phyloP scores from a whole-genome alignment of 192 early-diverging fungal genomes.

The Gigaspora rosea region DNA sequence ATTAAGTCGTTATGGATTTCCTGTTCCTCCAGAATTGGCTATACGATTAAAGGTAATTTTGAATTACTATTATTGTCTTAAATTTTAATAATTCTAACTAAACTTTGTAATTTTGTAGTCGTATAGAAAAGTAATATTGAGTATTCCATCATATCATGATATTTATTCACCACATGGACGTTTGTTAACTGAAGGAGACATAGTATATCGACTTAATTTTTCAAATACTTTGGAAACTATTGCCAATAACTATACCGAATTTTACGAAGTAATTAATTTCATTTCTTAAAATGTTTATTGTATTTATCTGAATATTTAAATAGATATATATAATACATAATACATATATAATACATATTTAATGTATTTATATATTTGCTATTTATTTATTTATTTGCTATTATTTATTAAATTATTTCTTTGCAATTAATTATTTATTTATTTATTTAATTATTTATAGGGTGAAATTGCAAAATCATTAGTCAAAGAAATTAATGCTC shows the following conservation, averaged over 20 bases:
- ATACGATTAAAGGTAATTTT: constrained; percentile 36
- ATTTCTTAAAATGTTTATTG: not conserved
- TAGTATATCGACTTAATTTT: not conserved
- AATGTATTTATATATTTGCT: no score
- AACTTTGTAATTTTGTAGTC: not conserved
- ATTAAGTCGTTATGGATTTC: constrained; percentile 75
- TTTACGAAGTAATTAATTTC: not conserved
- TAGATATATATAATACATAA: not conserved
- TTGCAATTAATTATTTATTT: no score
- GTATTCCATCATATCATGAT: not conserved
- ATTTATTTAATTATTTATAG: constrained; percentile 41
- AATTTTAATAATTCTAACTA: not conserved
- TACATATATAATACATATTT: not conserved
- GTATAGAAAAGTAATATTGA: not conserved
- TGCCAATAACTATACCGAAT: not conserved
- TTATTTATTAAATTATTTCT: no score
- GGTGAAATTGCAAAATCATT: constrained; percentile 70
- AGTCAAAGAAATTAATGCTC: constrained; percentile 58
- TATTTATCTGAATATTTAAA: not conserved
- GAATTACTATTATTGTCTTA: not conserved
- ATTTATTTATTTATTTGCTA: no score
- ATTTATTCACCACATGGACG: not conserved
- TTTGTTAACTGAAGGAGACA: not conserved
- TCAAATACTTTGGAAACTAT: not conserved
- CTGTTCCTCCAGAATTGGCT: constrained; percentile 51